phyloP scores from a whole-genome alignment of 2,329 filamentous ascomycete species.

The Penicillium sp. region DNA sequence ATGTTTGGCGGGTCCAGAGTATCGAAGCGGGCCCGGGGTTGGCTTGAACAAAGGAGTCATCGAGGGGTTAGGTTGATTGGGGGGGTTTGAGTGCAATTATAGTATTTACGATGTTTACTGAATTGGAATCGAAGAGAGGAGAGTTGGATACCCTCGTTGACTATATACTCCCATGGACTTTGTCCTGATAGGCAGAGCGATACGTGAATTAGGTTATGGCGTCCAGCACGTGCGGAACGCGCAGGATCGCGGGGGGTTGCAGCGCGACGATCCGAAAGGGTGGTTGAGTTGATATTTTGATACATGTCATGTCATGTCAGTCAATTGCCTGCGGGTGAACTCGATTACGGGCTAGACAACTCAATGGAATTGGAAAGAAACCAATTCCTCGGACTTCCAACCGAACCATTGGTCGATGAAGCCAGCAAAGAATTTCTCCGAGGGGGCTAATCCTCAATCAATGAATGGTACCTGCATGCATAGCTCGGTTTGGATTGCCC shows the following conservation, averaged over 20 bases:
- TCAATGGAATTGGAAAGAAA: background rate
- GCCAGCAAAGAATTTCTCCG: background rate
- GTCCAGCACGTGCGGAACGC: conserved; percentile 30
- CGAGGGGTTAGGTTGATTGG: background rate
- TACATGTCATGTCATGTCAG: background rate
- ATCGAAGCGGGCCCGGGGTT: background rate
- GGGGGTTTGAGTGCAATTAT: background rate
- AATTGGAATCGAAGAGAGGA: background rate
- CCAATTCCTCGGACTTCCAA: background rate
- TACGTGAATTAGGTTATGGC: conserved; percentile 29
- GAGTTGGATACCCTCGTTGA: background rate
- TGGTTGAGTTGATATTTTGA: conserved; percentile 16
- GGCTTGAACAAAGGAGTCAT: background rate
- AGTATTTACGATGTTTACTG: background rate
- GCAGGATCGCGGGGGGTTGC: conserved; percentile 33
- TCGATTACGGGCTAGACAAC: background rate
- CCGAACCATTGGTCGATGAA: background rate
- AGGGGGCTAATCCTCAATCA: background rate
- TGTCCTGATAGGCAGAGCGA: background rate
- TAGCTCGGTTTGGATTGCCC: background rate
- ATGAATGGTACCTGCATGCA: conserved; percentile 12
- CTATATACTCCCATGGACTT: background rate
- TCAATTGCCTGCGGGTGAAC: background rate
- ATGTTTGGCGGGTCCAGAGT: background rate
- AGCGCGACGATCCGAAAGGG: conserved; percentile 31